Base-by-base conservation (phyloP, 169 alveolate species). In the Besnoitia besnoiti region DNA sequence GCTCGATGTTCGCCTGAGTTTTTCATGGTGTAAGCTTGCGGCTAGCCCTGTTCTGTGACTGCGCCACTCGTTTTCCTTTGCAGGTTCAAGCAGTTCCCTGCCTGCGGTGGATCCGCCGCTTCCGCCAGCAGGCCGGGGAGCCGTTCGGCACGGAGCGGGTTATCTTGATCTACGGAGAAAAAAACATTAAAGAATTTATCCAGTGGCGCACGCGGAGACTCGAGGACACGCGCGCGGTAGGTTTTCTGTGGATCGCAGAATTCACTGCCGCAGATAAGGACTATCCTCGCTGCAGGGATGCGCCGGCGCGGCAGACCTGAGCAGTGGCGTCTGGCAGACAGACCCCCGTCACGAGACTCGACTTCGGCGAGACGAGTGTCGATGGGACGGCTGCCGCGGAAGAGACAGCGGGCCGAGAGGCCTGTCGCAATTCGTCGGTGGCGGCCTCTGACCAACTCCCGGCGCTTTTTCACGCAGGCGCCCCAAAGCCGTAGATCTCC, bases 91-190 rank as follows among this genome's bases (percentile, higher is more conserved):
- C 91, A 14, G 97, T 96, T 24, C 98, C 98, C 5, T 97, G 97
- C 44, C 82, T 96, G 35, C 95, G 96, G 94, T 96, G 98, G 98
- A 94, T 96, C n/a, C 93, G 98, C 59, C 96, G 94, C 89, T 92
- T 96, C 89, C 94, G 98, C 82, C 91, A 93, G 75, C 95, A 95
- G 50, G 93, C 95, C 19, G 95, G 93, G 50, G 98, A 96, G 92
- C 94, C 96, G 14, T 97, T 96, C 79, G 95, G 95, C 47, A 94
- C 94, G 77, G 98, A 96, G 76, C 94, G 97, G 4, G 97, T 96
- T 44, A 97, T 97, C 30, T 95, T 95, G 85, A 93, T 97, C 8
- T 97, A 97, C 93, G 98, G 98, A 30, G 98, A 95, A 61, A 96
- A 97, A 89, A 97, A 97, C 80, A 93, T 97, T 14, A 85, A 90